phyloP scores from a whole-genome alignment of 2,329 filamentous ascomycete genomes.

The Graphilbum sp. region DNA sequence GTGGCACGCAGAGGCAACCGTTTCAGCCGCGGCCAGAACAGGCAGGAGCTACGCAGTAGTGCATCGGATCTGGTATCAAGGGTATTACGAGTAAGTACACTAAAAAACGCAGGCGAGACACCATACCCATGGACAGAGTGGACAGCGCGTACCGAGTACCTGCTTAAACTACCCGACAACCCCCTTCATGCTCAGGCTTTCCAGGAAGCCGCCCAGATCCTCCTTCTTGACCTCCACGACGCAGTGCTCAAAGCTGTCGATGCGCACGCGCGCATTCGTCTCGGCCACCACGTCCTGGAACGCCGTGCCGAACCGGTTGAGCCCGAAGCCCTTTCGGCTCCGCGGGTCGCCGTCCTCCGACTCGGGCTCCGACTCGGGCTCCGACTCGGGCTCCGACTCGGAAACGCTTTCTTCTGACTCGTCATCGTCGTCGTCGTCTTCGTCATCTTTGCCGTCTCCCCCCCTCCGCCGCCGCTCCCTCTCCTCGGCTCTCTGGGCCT shows the following conservation, averaged over 20 bases:
- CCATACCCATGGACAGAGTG: too few relatives aligned
- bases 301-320: conserved; percentile 84
- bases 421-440: conserved; percentile 1
- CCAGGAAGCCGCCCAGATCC: conserved; percentile 77
- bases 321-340: conserved; percentile 38
- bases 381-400: conserved; percentile 16
- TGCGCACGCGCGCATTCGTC: conserved; percentile 75
- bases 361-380: conserved; percentile 17
- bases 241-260: conserved; percentile 94
- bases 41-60: too few relatives aligned
- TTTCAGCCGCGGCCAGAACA: too few relatives aligned
- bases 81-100: too few relatives aligned
- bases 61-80: too few relatives aligned
- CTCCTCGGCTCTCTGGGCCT: conserved; percentile 44
- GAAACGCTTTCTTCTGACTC: conserved; percentile 29
- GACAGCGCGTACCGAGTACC: too few relatives aligned
- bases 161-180: conserved; percentile 62
- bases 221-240: conserved; percentile 98
- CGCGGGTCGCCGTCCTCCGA: conserved; percentile 25
- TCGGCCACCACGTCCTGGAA: conserved; percentile 91
- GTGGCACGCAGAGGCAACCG: too few relatives aligned
- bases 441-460: neutral
- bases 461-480: conserved; percentile 35
- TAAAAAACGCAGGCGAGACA: too few relatives aligned
- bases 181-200: conserved; percentile 79